Base-by-base conservation (phyloP, 169 alveolate genomes). In the Eimeria sp. region DNA sequence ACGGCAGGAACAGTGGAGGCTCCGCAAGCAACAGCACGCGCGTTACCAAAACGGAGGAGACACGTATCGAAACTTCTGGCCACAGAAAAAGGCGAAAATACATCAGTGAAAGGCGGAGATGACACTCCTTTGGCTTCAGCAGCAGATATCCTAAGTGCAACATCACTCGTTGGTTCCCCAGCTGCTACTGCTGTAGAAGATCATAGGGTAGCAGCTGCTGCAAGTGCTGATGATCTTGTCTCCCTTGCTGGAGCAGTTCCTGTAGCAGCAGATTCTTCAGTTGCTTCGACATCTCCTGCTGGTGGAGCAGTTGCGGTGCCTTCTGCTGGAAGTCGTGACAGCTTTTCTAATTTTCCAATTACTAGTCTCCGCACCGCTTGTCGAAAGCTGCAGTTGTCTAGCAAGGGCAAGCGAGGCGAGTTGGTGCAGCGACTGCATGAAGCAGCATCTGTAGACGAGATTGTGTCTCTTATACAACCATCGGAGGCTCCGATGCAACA, bases 361-460 rank as follows among this genome's bases (percentile, higher is more conserved):
- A 58, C 95, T 27, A 30, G 70, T 58, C 95, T 89, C 22, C 82
- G 73, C 5, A 73, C 82, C 6, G 87, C 70, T 3, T 89, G 95
- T 27, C 67, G 95, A 10, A 65, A 89, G 73, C 54, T 89, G 54
- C 95, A 89, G 40, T 49, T 67, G 73, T 57, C 95, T 67, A 67
- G 95, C 87, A 89, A 89, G 73, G 95, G 87, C 14, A 89, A 18
- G 54, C 72, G 83, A 54, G 86, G 16, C 16, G 95, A 89, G 54
- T 34, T 89, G 14, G 45, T 89, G 72, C 70, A 61, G n/a, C 70
- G 70, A 25, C 70, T 61, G 70, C 70, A 61, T 61, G 63, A 25
- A 30, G 58, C 51, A 20, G 63, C 40, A 6, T 10, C 92, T 7
- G 14, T 16, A 58, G 80, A 57, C 34, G n/a, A 86, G 92, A 30